Percentiles rank a stretch among this genome's conserved stretches.
These are phyloP conservation scores for Leccinum aurantiacum DNA, from an alignment of 768 basidiomycete genomes.

Conservation along the genomic window DNA sequence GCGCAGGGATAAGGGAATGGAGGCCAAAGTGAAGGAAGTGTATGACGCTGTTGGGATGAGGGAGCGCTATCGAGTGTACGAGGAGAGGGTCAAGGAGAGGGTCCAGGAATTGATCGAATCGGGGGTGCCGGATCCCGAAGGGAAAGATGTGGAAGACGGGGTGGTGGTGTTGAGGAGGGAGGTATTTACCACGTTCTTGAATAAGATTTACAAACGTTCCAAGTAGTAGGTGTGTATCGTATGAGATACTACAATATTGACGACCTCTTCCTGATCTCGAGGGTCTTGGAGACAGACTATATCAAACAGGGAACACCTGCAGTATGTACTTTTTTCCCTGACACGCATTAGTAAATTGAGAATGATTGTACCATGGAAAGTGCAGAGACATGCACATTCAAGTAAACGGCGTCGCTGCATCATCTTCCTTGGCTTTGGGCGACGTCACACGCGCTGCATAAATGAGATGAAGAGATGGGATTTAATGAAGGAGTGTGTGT, in stretches of 20 bases:
- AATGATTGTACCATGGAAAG: too few species aligned
- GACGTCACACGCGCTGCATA: background rate
- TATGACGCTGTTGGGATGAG: constrained; percentile 19
- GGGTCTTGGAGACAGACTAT: too few species aligned
- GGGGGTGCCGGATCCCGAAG: constrained; percentile 41
- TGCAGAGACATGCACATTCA: too few species aligned
- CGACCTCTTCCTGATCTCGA: too few species aligned
- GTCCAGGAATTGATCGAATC: constrained; percentile 68
- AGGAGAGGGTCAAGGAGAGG: constrained; percentile 66
- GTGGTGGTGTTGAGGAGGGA: constrained; percentile 49
- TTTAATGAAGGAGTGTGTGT: background rate
- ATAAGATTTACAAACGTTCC: constrained; percentile 75
- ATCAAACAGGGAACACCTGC: too few species aligned
- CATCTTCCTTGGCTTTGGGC: background rate
- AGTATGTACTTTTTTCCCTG: too few species aligned
- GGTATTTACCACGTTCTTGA: constrained; percentile 82
- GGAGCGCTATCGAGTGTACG: constrained; percentile 71
- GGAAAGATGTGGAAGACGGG: constrained; percentile 10
- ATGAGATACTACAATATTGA: too few species aligned
- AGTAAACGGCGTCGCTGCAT: background rate
- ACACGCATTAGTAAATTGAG: too few species aligned
- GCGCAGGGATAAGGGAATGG: constrained; percentile 46
- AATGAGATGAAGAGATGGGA: background rate
- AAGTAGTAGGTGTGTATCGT: constrained; percentile 35
- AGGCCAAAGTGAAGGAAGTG: constrained; percentile 62